Base-by-base conservation (phyloP, 805 yeast species). In the Metschnikowia koreensis region DNA sequence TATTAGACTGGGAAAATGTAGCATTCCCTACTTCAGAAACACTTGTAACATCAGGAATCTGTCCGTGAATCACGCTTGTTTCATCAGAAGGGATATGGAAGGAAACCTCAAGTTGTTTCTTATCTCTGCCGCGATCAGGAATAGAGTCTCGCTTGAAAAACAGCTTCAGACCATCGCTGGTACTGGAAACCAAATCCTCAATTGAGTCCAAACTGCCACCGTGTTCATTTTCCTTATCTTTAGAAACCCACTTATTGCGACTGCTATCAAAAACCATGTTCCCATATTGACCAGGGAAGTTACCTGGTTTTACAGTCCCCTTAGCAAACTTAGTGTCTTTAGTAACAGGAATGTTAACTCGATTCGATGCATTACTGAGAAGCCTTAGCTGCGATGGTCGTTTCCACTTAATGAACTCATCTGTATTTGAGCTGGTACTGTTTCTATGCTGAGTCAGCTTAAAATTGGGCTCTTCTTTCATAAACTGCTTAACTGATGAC, bases 1-100 rank as follows among this genome's bases (percentile, higher is more conserved):
- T 70, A 50, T 74, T 74, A 0, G 80, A 70, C 55, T 79, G 77
- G 1, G 82, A 69, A 57, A 81, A 81, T 3, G 84, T 76, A 3
- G 77, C 48, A 43, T 79, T 77, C 11, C 68, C 66, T 6, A 78
- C 48, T 29, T 74, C 75, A 2, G 81, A 75, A 2, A 71, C 58
- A 17, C 68, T 68, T 0, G 83, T 79, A 1, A 77, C 75, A 47
- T 76, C 71, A 48, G 27, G 46, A 29, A 17, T 46, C 47, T 34
- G 54, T 54, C 9, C 47, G 33, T 36, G 51, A 27, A 28, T 17
- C n/a, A 28, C 40, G 31, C 60, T 60, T 49, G 57, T 45, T 39
- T 65, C 67, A 27, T 39, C 40, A 0, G 39, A 45, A 1, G 76
- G 76, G 27, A 73, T 55, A 45, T 70, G 74, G 50, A 75, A 75